A percentile compares a stretch with the other conserved stretches of the same genome.
These are phyloP conservation scores for Aspergillus fructus DNA, from an alignment of 2,329 filamentous ascomycete species.

Conservation along the genomic window DNA sequence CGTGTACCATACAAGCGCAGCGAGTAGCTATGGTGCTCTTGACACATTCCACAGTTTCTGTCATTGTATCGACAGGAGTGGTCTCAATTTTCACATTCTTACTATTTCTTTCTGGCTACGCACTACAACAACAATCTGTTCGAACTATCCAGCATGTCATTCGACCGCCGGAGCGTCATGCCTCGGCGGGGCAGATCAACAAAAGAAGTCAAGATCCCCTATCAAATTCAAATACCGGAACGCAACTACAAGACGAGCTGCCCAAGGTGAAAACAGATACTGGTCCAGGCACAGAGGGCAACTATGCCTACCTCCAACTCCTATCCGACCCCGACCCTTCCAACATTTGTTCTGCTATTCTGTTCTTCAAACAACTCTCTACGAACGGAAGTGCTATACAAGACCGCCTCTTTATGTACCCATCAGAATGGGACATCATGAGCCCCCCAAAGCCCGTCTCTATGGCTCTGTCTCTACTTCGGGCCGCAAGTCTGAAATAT, in stretches of 20 bases:
- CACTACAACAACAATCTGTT: conserved; percentile 82
- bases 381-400: conserved; percentile 34
- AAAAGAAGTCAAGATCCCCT: conserved; percentile 21
- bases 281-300: conserved; percentile 17
- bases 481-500: conserved; percentile 39
- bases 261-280: neutral
- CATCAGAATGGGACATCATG: conserved; percentile 44
- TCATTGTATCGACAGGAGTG: conserved; percentile 43
- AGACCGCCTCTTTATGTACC: conserved; percentile 48
- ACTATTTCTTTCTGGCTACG: conserved; percentile 84
- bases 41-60: conserved; percentile 45
- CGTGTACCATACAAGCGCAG: neutral
- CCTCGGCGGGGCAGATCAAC: conserved; percentile 17
- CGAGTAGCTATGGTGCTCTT: conserved; percentile 45
- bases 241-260: neutral
- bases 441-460: conserved; percentile 27
- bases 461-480: conserved; percentile 38
- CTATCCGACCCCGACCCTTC: conserved; percentile 43
- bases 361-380: conserved; percentile 43
- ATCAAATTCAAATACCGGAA: conserved; percentile 3
- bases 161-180: conserved; percentile 23
- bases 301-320: conserved; percentile 46
- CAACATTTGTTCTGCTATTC: conserved; percentile 46
- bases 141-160: conserved; percentile 74
- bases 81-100: conserved; percentile 76